Conservation (phyloP, 2,329 filamentous ascomycete genomes). For the Beauveria sp. region DNA sequence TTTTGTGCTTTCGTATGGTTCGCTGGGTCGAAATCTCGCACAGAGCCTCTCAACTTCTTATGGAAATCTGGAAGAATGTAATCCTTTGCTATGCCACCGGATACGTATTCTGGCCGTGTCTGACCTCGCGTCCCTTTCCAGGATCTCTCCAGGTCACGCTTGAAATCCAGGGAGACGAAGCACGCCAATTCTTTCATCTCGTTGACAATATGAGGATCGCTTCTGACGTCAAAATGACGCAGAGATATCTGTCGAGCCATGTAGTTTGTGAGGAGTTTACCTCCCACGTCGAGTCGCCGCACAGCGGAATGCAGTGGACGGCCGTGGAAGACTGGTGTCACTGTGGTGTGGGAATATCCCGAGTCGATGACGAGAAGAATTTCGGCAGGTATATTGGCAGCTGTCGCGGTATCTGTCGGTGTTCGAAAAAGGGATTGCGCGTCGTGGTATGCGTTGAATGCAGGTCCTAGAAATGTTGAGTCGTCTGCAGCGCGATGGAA, state of each 20-base stretch:
- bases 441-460: constrained; percentile 77
- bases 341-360: constrained; percentile 86
- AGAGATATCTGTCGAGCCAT: constrained; percentile 83
- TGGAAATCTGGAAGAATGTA: constrained; percentile 84
- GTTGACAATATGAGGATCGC: constrained; percentile 88
- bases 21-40: constrained; percentile 69
- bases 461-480: constrained; percentile 45
- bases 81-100: constrained; percentile 67
- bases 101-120: constrained; percentile 39
- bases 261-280: constrained; percentile 89
- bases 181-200: constrained; percentile 90
- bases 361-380: constrained; percentile 83
- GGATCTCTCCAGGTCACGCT: constrained; percentile 65
- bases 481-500: neutral
- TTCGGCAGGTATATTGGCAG: constrained; percentile 54
- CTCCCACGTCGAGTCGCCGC: constrained; percentile 80
- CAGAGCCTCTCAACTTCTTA: constrained; percentile 52
- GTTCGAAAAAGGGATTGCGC: constrained; percentile 62
- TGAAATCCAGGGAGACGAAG: constrained; percentile 74
- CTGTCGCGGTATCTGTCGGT: constrained; percentile 36
- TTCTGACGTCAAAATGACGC: constrained; percentile 90
- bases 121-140: constrained; percentile 71
- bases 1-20: constrained; percentile 46
- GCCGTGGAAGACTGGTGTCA: constrained; percentile 79
- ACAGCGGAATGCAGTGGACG: constrained; percentile 73